A percentile compares a stretch with the other conserved stretches of the same genome.
Conservation (phyloP, 2,329 filamentous ascomycete species). For the Zopfia rhizophila region DNA sequence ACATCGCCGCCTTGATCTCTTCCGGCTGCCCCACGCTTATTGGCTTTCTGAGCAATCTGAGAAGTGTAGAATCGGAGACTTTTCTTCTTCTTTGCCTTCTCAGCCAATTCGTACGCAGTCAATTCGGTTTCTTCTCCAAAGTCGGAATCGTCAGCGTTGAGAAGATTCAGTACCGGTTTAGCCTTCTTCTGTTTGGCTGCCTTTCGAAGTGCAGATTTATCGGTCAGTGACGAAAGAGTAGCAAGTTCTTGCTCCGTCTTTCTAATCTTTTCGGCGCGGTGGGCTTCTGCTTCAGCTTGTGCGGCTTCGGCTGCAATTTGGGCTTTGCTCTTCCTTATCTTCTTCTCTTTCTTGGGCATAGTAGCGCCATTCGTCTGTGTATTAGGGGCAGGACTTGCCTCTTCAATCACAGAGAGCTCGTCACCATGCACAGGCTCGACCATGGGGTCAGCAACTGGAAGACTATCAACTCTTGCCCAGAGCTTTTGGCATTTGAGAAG, state of each 20-base stretch:
- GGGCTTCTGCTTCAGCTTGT: constrained; percentile 64
- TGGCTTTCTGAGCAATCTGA: constrained; percentile 94
- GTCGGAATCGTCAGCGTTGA: constrained; percentile 77
- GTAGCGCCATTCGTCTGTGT: constrained; percentile 50
- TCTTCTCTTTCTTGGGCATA: constrained; percentile 48
- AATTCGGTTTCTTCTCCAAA: constrained; percentile 90
- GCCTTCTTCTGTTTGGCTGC: constrained; percentile 46
- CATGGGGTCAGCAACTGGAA: constrained; percentile 65
- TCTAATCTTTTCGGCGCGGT: constrained; percentile 63
- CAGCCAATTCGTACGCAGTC: constrained; percentile 79
- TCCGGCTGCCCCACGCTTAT: constrained; percentile 79
- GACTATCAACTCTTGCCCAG: constrained; percentile 78
- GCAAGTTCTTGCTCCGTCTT: constrained; percentile 77
- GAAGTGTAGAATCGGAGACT: constrained; percentile 97
- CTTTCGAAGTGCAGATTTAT: constrained; percentile 58
- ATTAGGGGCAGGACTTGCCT: constrained; percentile 42
- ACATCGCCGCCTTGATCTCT: constrained; percentile 80
- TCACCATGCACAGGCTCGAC: constrained; percentile 43
- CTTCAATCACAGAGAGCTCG: constrained; percentile 48
- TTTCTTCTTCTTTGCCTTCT: constrained; percentile 91
- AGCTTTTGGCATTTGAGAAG: constrained; percentile 81
- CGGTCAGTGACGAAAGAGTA: constrained; percentile 73
- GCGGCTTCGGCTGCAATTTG: constrained; percentile 63
- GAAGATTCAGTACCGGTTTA: constrained; percentile 44
- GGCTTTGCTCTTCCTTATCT: constrained; percentile 60